Evolutionary conservation across 208 protist genomes (phyloP).

Genomic region (Tritrichomonas musculus): DNA sequence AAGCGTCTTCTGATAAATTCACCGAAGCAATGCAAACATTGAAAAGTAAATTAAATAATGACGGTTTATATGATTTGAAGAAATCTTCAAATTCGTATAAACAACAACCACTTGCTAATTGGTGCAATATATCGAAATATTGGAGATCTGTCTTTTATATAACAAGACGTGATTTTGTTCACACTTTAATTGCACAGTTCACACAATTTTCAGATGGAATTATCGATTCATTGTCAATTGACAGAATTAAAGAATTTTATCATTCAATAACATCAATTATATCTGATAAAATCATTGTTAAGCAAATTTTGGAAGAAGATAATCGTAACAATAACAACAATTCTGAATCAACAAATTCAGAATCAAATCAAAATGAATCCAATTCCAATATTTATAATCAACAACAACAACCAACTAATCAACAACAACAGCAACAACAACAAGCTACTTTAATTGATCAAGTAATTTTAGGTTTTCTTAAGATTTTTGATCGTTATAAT

Average conservation of each 20-base stretch:
- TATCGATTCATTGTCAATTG: not conserved
- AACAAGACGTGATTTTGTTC: not conserved
- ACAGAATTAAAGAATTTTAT: not conserved
- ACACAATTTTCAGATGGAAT: not conserved
- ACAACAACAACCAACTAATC: too few relatives aligned
- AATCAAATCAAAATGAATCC: too few relatives aligned
- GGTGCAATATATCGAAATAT: not conserved
- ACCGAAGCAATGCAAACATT: not conserved
- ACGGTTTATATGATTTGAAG: not conserved
- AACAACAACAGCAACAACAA: too few relatives aligned
- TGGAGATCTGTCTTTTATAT: not conserved
- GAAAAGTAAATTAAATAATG: not conserved
- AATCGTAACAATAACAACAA: too few relatives aligned
- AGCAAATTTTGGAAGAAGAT: not conserved
- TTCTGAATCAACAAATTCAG: too few relatives aligned
- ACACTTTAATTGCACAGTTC: not conserved
- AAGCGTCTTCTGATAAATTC: not conserved
- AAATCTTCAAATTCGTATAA: too few relatives aligned
- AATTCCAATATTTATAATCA: too few relatives aligned
- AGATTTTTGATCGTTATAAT: not conserved
- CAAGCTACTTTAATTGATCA: too few relatives aligned
- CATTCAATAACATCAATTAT: not conserved
- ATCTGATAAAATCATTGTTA: not conserved
- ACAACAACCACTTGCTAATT: not conserved
- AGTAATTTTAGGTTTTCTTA: not conserved